Base-by-base conservation (phyloP, 2,329 filamentous ascomycete species). In the Tolypocladium ophioglossoides region DNA sequence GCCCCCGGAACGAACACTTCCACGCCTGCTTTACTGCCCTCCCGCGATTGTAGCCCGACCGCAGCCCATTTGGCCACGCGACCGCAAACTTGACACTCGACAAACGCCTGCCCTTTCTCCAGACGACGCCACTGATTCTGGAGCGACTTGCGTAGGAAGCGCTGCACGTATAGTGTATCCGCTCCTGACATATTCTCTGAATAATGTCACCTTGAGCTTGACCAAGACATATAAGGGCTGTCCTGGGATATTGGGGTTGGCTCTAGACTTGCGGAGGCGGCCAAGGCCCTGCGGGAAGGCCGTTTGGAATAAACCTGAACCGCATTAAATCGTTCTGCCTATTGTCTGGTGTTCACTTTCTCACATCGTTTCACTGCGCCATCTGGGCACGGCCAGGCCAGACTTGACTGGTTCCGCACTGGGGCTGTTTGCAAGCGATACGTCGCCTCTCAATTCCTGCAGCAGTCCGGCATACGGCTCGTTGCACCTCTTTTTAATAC, bases 271-370 rank as follows among this genome's bases (percentile, higher is more conserved):
- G 57, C 40, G 58, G 51, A 54, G 57, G 58, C 54, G 55, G 57
- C 56, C 57, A 55, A 57, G 57, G 53, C 56, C 53, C 57, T 57
- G 46, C 46, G 39, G 58, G 59, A 57, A 54, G 55, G 58, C 55
- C 58, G 60, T 56, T 65, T 61, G 64, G 64, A 66, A 66, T 67
- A 67, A 59, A 65, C 55, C 61, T 62, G 57, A 55, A 49, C 34
- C 51, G 54, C 54, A 35, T 48, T 53, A 18, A 53, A 48, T 30
- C 39, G 20, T 34, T 54, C 54, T 55, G 49, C 24, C 34, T 18
- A 27, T 34, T 53, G 11, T 40, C 35, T 40, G 11, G 22, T 53
- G 54, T 34, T 46, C 22, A 18, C 34, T 32, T 24, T 34, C n/a
- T 32, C 44, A 41, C 10, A n/a, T 47, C 24, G 22, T 50, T 47